Percentiles rank a stretch among this genome's conserved stretches.
Conservation (phyloP, 2,329 filamentous ascomycete species). For the Colletotrichum somersetense region DNA sequence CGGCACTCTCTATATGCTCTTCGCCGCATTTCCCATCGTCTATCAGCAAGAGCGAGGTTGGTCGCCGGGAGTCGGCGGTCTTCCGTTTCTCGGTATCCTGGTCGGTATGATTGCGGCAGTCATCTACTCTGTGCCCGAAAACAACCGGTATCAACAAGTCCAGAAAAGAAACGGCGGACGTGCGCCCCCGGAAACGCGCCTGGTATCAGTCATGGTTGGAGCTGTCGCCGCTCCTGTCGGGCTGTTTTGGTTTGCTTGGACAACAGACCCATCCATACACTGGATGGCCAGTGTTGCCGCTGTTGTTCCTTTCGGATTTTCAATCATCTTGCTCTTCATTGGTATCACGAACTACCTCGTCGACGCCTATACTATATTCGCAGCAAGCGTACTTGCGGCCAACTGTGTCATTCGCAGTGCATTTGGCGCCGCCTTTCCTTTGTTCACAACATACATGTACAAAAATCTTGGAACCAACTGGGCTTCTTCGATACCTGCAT, state of each 20-base stretch:
- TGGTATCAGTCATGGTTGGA: slow-evolving; percentile 67
- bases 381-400: slow-evolving; percentile 80
- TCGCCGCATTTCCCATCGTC: slow-evolving; percentile 74
- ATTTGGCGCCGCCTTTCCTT: slow-evolving; percentile 78
- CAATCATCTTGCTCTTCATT: slow-evolving; percentile 66
- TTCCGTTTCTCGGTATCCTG: slow-evolving; percentile 76
- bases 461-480: slow-evolving; percentile 76
- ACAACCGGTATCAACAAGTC: slow-evolving; percentile 56
- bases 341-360: slow-evolving; percentile 67
- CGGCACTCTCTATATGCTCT: slow-evolving; percentile 70
- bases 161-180: slow-evolving; percentile 58
- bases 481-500: slow-evolving; percentile 80
- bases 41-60: slow-evolving; percentile 72
- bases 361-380: slow-evolving; percentile 75
- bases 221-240: slow-evolving; percentile 65
- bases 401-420: slow-evolving; percentile 78
- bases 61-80: slow-evolving; percentile 69
- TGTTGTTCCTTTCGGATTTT: slow-evolving; percentile 51
- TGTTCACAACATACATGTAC: slow-evolving; percentile 75
- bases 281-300: slow-evolving; percentile 59
- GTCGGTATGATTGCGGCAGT: slow-evolving; percentile 74
- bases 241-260: slow-evolving; percentile 71
- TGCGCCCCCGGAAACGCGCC: slow-evolving; percentile 68
- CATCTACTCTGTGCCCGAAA: slow-evolving; percentile 59
- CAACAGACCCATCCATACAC: slow-evolving; percentile 61